Base-by-base conservation (phyloP, 73 alveolate species). In the Paramecium tetraurelia region DNA sequence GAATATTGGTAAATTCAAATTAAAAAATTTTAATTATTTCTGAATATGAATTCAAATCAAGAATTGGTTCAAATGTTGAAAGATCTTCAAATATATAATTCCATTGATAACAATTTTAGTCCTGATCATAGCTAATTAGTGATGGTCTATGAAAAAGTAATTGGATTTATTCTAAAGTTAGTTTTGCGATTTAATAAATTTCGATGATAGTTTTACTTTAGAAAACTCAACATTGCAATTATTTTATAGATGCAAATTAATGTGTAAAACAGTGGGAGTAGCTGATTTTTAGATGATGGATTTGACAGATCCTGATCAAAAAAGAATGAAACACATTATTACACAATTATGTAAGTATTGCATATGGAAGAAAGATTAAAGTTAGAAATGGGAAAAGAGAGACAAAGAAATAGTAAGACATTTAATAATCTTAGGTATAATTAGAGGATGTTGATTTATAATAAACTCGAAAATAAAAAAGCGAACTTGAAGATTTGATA, bases 251-350 rank as follows among this genome's bases (percentile, higher is more conserved):
- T 72, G 86, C 14, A 72, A 36, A 38, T 38, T 72, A 4, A 72
- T 72, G 86, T 36, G 59, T 72, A 72, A 43, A 36, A 72, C 86
- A 16, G 86, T 38, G 9, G 86, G 86, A 5, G 24, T 72, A 33
- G 36, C 35, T 4, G 86, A 72, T 72, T 72, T 72, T 40, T 72
- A 33, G 35, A 36, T 72, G 59, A 16, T 36, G 59, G 86, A 72
- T 72, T 29, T 72, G 14, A 72, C 24, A 29, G 86, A 72, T 72
- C 86, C 86, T 12, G 86, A 72, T 72, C n/a, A 36, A 40, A 72
- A 72, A 72, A 33, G 63, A 35, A 12, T 72, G 63, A 33, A 40
- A 33, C 24, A 31, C 31, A 72, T 12, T 72, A 27, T 72, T 12
- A 38, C 57, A 9, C 36, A 35, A 33, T 72, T 72, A 72, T 72